Evolutionary conservation across 495 filamentous ascomycete species (phyloP).

Genomic region (Aspergillus cristatus): DNA sequence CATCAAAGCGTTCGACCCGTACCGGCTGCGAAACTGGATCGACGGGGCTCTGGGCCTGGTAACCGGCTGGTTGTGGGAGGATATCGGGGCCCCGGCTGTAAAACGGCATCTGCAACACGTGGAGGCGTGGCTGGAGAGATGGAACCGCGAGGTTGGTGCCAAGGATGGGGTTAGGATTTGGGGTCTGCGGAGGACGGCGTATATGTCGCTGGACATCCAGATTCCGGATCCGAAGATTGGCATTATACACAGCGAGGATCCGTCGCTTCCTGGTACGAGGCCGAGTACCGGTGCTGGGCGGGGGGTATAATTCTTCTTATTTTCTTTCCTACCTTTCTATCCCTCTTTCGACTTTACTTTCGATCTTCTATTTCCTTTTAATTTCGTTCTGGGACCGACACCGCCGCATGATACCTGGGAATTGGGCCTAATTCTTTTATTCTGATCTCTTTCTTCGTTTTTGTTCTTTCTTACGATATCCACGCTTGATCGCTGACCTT

Average conservation of each 20-base stretch:
- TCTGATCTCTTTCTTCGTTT: conserved; percentile 3
- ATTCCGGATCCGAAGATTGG: conserved; percentile 72
- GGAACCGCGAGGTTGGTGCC: conserved; percentile 59
- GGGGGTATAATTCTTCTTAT: conserved; percentile 5
- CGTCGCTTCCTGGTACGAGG: conserved; percentile 30
- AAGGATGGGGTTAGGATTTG: conserved; percentile 59
- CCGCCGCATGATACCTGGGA: conserved; percentile 6
- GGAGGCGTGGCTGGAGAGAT: conserved; percentile 70
- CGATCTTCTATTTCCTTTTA: conserved; percentile 5
- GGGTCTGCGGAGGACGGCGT: conserved; percentile 70
- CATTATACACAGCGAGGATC: conserved; percentile 32
- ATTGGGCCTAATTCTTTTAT: neutral
- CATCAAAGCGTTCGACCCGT: conserved; percentile 65
- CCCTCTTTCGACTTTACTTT: conserved; percentile 15
- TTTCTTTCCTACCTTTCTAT: conserved; percentile 7
- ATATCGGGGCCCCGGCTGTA: conserved; percentile 61
- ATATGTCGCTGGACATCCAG: conserved; percentile 82
- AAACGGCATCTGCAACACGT: conserved; percentile 59
- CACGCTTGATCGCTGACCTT: conserved; percentile 5
- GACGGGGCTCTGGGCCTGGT: conserved; percentile 67
- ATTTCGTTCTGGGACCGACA: conserved; percentile 7
- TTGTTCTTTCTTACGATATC: conserved; percentile 8
- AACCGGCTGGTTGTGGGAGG: conserved; percentile 92
- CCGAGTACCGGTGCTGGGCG: conserved; percentile 26
- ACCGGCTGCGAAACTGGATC: conserved; percentile 56